phyloP scores from a whole-genome alignment of 257 asterid genomes.

The Orobanche coerulescens region DNA sequence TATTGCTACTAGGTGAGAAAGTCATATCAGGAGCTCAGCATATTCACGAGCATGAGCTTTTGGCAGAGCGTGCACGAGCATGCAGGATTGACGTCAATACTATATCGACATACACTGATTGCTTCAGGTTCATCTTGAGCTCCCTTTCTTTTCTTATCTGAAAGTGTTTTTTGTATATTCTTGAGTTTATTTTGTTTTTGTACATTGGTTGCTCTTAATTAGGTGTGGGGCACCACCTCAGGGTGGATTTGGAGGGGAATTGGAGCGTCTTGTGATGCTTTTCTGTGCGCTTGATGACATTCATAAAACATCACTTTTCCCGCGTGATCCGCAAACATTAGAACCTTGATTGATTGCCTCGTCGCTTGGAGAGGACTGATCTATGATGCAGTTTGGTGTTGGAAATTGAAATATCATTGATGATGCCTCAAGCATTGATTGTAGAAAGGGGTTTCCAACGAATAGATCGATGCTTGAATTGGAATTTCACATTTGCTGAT shows the following conservation, averaged over 20 bases:
- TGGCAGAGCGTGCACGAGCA: constrained; percentile 59
- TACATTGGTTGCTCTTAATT: too few species aligned
- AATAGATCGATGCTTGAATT: too few species aligned
- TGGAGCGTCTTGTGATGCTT: constrained; percentile 89
- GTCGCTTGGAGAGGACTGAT: too few species aligned
- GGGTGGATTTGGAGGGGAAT: constrained; percentile 92
- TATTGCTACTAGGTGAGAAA: constrained; percentile 59
- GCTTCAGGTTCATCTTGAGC: constrained; percentile 54
- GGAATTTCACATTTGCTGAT: too few species aligned
- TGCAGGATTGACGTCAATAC: constrained; percentile 69
- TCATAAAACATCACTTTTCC: constrained; percentile 76
- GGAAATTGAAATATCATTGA: too few species aligned
- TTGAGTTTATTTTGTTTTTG: too few species aligned
- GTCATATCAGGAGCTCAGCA: constrained; percentile 96
- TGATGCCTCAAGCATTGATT: too few species aligned
- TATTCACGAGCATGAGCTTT: constrained; percentile 55
- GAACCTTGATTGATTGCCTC: constrained; percentile 58
- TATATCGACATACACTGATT: constrained; percentile 70
- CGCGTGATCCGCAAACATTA: constrained; percentile 79
- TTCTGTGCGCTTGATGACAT: constrained; percentile 79
- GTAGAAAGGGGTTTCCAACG: too few species aligned
- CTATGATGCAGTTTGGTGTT: too few species aligned
- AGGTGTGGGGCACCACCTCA: constrained; percentile 86
- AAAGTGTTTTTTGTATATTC: too few species aligned
- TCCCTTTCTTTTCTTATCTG: background rate